Evolutionary conservation across 73 alveolate species (phyloP).

Genomic region (Paramecium bursaria): DNA sequence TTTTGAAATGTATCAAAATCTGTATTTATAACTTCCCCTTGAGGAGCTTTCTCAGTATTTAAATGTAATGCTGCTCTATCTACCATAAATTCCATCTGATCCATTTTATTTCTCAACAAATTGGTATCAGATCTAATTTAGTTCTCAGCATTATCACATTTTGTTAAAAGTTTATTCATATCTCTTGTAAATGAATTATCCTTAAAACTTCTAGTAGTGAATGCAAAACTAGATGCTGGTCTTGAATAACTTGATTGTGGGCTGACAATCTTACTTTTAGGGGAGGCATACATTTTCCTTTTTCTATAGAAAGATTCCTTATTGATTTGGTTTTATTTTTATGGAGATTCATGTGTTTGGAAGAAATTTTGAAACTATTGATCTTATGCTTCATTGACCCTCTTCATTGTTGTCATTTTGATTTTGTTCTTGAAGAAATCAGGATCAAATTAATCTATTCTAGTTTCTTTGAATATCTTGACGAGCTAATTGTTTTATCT

Average conservation of each 20-base stretch:
- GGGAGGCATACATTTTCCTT: neutral
- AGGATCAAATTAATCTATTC: constrained; percentile 60
- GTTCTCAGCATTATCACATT: too few species aligned
- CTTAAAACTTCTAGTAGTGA: too few species aligned
- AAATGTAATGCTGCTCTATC: too few species aligned
- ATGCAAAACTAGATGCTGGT: too few species aligned
- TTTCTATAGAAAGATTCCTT: constrained; percentile 29
- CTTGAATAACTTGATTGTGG: too few species aligned
- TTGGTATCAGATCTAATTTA: too few species aligned
- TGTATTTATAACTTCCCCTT: too few species aligned
- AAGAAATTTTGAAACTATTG: constrained; percentile 6
- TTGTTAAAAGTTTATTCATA: too few species aligned
- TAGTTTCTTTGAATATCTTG: constrained; percentile 52
- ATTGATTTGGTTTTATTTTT: neutral
- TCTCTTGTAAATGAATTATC: too few species aligned
- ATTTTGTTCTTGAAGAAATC: constrained; percentile 35
- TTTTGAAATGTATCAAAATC: constrained; percentile 39
- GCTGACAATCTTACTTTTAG: neutral
- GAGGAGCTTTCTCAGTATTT: too few species aligned
- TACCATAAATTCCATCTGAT: too few species aligned
- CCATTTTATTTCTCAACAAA: too few species aligned
- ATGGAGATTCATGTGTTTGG: neutral
- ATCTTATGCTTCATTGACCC: constrained; percentile 51
- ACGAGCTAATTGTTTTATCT: constrained; percentile 29
- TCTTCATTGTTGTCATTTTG: constrained; percentile 56